Conservation (phyloP, 768 basidiomycete genomes). For the Hypsizygus marmoreus region DNA sequence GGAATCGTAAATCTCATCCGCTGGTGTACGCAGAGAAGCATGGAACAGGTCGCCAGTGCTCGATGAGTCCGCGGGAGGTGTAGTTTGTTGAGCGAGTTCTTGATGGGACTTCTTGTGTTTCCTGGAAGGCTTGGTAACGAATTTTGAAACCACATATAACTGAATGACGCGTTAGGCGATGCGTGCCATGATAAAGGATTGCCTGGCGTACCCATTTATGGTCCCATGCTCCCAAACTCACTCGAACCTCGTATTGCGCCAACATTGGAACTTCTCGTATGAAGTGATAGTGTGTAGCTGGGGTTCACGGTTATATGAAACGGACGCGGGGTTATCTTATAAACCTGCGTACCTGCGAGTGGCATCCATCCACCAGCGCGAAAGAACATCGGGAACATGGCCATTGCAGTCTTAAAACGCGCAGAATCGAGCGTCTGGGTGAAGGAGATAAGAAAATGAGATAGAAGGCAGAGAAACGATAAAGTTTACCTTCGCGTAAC, state of each 20-base stretch:
- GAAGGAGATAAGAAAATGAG: background rate
- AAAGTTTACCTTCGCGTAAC: slow-evolving; percentile 65
- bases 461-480: background rate
- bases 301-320: background rate
- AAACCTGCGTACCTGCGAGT: slow-evolving; percentile 50
- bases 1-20: slow-evolving; percentile 27
- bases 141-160: slow-evolving; percentile 67
- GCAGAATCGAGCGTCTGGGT: slow-evolving; percentile 46
- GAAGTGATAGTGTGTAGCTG: slow-evolving; percentile 70
- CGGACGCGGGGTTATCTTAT: slow-evolving; percentile 12
- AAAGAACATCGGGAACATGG: slow-evolving; percentile 58
- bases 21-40: slow-evolving; percentile 38
- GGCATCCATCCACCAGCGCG: slow-evolving; percentile 63
- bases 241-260: slow-evolving; percentile 59
- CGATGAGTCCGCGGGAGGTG: slow-evolving; percentile 6
- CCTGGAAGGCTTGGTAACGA: slow-evolving; percentile 54
- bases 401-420: slow-evolving; percentile 49
- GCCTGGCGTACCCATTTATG: slow-evolving; percentile 62
- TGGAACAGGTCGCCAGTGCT: slow-evolving; percentile 18
- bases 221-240: slow-evolving; percentile 65
- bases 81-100: slow-evolving; percentile 11
- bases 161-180: slow-evolving; percentile 22
- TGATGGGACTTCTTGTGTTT: slow-evolving; percentile 26
- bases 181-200: background rate
- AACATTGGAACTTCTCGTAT: slow-evolving; percentile 71